Evolutionary conservation across 129 eudicot species (phyloP).

Genomic region (Deinandra increscens): DNA sequence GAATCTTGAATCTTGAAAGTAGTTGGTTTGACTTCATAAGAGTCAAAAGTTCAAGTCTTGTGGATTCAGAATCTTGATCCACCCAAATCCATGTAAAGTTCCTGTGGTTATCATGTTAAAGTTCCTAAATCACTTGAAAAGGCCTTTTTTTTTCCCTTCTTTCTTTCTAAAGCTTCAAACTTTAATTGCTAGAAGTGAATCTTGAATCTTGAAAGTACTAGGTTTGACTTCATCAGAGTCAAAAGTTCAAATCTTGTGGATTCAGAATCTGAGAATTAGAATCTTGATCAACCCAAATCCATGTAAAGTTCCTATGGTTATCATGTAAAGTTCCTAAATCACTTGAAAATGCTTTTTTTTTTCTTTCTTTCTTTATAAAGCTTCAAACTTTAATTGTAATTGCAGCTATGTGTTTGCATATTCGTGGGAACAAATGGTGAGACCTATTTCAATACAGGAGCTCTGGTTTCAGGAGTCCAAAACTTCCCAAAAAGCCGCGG

Average conservation of each 20-base stretch:
- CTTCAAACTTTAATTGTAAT: slow-evolving; percentile 3
- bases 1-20: slow-evolving; percentile 18
- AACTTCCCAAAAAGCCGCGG: slow-evolving; percentile 80
- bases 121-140: not conserved
- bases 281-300: not conserved
- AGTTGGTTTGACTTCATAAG: slow-evolving; percentile 6
- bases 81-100: slow-evolving; percentile 1
- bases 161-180: slow-evolving; percentile 14
- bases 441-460: slow-evolving; percentile 78
- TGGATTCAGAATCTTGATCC: not conserved
- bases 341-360: too few species aligned
- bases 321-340: not conserved
- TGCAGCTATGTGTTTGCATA: slow-evolving; percentile 68
- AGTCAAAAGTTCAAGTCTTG: not conserved
- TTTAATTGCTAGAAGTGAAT: slow-evolving; percentile 26
- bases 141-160: too few species aligned
- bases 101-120: not conserved
- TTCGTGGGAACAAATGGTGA: slow-evolving; percentile 82
- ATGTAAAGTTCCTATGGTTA: not conserved
- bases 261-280: too few species aligned
- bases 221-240: slow-evolving; percentile 9
- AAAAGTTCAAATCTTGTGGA: slow-evolving; percentile 8
- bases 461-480: slow-evolving; percentile 65
- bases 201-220: slow-evolving; percentile 17
- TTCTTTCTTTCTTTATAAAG: slow-evolving; percentile 20